Percentiles rank a stretch among this genome's conserved stretches.
Evolutionary conservation across 306 rosid genomes (phyloP).

Genomic region (Hippophae rhamnoides): DNA sequence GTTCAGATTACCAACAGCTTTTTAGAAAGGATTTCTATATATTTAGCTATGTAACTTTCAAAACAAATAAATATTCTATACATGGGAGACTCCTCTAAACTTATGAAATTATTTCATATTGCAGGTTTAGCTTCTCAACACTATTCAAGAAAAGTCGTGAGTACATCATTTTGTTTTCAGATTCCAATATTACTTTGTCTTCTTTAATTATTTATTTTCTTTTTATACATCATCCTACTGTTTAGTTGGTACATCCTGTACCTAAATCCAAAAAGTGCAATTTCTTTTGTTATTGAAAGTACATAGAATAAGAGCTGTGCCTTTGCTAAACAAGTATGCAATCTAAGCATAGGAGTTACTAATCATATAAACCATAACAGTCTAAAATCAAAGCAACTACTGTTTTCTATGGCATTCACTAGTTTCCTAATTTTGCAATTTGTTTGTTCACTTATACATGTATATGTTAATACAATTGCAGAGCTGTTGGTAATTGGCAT

Average conservation of each 20-base stretch:
- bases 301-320: neutral
- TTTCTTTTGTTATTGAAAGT: neutral
- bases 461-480: neutral
- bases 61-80: neutral
- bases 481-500: neutral
- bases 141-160: constrained; percentile 82
- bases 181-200: constrained; percentile 14
- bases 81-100: constrained; percentile 24
- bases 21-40: no score
- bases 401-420: neutral
- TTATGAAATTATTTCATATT: constrained; percentile 28
- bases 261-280: neutral
- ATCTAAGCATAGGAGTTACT: neutral
- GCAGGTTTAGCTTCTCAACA: constrained; percentile 98
- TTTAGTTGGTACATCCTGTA: neutral
- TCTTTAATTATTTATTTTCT: neutral
- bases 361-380: neutral
- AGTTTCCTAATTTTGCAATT: neutral
- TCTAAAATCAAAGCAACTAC: neutral
- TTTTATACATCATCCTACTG: neutral
- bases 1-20: no score
- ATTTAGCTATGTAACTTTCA: no score
- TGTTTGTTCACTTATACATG: neutral
- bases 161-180: constrained; percentile 22
- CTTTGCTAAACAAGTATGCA: neutral